Conservation (phyloP, 2,329 filamentous ascomycete species). For the Catunica adiposa region DNA sequence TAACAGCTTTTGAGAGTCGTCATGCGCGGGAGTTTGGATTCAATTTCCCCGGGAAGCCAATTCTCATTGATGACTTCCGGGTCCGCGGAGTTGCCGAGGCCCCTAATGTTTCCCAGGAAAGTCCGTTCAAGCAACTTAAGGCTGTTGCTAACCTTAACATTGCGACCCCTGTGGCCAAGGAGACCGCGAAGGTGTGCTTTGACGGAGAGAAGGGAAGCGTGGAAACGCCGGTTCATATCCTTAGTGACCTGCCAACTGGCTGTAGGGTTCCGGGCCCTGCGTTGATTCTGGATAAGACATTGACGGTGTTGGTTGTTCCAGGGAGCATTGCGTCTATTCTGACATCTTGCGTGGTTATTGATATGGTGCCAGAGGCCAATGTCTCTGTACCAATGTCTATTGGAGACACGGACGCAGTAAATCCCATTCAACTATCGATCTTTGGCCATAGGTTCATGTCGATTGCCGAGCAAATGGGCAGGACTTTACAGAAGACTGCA, state of each 20-base stretch:
- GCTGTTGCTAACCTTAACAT: constrained; percentile 20
- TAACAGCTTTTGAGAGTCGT: constrained; percentile 66
- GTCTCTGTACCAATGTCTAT: not conserved
- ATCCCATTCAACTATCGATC: constrained; percentile 64
- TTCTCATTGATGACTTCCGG: constrained; percentile 80
- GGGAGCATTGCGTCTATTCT: constrained; percentile 60
- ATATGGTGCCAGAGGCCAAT: constrained; percentile 22
- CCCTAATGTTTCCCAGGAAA: constrained; percentile 41
- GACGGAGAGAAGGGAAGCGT: constrained; percentile 40
- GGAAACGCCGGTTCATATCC: constrained; percentile 68
- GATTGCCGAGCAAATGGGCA: constrained; percentile 72
- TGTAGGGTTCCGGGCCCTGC: constrained; percentile 64
- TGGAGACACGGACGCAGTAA: constrained; percentile 20
- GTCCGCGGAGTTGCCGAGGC: constrained; percentile 59
- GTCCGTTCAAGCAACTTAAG: constrained; percentile 68
- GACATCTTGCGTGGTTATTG: constrained; percentile 77
- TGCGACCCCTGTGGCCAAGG: constrained; percentile 39
- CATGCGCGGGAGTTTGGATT: constrained; percentile 91
- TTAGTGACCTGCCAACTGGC: constrained; percentile 56
- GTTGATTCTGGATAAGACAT: constrained; percentile 72
- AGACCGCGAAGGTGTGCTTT: constrained; percentile 61
- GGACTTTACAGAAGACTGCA: constrained; percentile 63
- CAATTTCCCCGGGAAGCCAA: constrained; percentile 65
- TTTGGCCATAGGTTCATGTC: constrained; percentile 77
- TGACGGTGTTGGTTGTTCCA: constrained; percentile 83